Base-by-base conservation (phyloP, 2,329 filamentous ascomycete genomes). In the Zalaria sp. region DNA sequence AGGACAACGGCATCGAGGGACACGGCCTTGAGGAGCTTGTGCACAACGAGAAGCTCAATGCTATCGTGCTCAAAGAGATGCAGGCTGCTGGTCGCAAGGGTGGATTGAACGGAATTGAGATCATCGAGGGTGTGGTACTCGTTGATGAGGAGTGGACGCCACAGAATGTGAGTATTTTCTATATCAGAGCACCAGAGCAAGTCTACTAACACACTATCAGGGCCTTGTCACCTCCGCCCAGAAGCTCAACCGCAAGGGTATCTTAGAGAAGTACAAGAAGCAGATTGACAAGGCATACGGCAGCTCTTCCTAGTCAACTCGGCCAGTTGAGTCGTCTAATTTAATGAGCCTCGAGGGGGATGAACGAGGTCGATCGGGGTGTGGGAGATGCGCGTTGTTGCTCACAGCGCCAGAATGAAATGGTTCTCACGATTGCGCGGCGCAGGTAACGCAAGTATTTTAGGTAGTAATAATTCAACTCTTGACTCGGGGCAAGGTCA, bases 71-170 rank as follows among this genome's bases (percentile, higher is more conserved):
- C 46, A 84, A 83, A 65, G 81, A 86, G 53, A 63, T 93, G 46
- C 72, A 83, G 51, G 59, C 63, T 6, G 69, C 72, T 25, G 85
- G 74, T 11, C 77, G 72, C 63, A 74, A 72, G 52, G 78, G 75
- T 27, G 81, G 81, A 18, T 67, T 93, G 38, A 66, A 68, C 1
- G 68, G 74, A 6, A 79, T 91, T 45, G 85, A 93, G 67, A 77
- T 81, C 47, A 71, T 93, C 34, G 72, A 77, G 27, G 83, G 80
- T 39, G 79, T 89, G 18, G 82, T 89, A 26, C 60, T 93, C 43
- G 77, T 80, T 0, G 83, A 89, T 49, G 85, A 89, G 57, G 86
- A 93, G 61, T 93, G 86, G 86, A 89, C 81, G 42, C 83, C 86
- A 41, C 73, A 78, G 45, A 91, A 79, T 57, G 84, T 18, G 18